Evolutionary conservation across 768 basidiomycete species (phyloP), one percentile per base, ranked within the genome.

Genomic region (Xerocomus brunneocitrinus): DNA sequence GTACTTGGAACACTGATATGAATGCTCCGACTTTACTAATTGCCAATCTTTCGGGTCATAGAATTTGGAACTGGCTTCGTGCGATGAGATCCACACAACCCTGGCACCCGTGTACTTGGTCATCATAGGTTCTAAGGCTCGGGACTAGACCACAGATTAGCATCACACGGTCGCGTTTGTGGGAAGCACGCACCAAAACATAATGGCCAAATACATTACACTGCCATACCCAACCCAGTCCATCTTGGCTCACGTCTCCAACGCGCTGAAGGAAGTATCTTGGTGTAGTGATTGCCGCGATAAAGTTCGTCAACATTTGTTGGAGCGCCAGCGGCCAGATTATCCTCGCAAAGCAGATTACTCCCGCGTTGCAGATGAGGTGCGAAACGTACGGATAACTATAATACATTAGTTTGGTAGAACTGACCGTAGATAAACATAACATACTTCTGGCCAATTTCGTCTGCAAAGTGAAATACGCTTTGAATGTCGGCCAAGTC

Each of bases 161-260:
- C 24, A 43, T 52, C 38, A 42, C 34, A 35, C 36, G 16, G 43
- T n/a, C 31, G 31, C 22, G 24, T 34, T 10, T 27, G 28, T 35
- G 43, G 14, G 32, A 35, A 19, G 14, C 4, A 77, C 85, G 50
- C 62, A 92, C 91, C 58, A 94, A 70, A 28, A 77, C 77, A 63
- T 85, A 93, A 67, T 92, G 90, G 0, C 85, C 83, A 52, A 93
- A 91, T 27, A 91, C 71, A 60, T 93, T 93, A 54, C 82, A 87
- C 63, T 92, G 89, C 89, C 90, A 94, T 7, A 84, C 79, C 78
- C 79, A 85, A 3, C 91, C 91, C 0, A 91, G 69, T 5, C 85
- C 83, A 58, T 94, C 89, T 4, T 71, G 69, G 57, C 81, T 88
- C 47, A 77, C 59, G 56, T 83, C 78, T 8, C 87, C 89, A 10